Evolutionary conservation across 2,329 filamentous ascomycete species (phyloP), one percentile per base, ranked within the genome.

Genomic region (Magnaporthales sp.): DNA sequence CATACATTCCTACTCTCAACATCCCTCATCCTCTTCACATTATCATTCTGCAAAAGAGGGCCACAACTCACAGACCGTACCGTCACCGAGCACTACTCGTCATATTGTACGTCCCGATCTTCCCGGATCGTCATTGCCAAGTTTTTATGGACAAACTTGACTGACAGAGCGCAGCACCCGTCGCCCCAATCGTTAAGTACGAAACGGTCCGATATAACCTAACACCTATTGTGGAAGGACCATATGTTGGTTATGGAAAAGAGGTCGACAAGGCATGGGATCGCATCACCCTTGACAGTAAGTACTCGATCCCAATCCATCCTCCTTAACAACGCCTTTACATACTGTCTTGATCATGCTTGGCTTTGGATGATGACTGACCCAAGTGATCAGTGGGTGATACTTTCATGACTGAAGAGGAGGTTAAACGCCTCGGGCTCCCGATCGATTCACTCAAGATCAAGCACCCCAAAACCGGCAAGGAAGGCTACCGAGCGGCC

Each of bases 251-350:
- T 9, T 82, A 79, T 54, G 84, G 85, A 0, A 78, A 81, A 2
- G 80, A 84, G 13, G 85, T 87, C 2, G 86, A 88, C 67, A 78
- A 79, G 65, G 83, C 82, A 6, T 88, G 86, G 86, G 78, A 84
- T 63, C 79, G 80, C 22, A 80, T 86, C 54, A 83, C 82, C 11
- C 81, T 81, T 69, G 77, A 79, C 67, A 71, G 76, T 77, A 68
- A 70, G 71, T 46, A 15, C 46, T 24, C 29, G 1, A 67, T 66
- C 24, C 68, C 69, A n/a, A 24, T 66, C 11, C 3, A 22, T n/a
- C 6, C 13, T 8, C 29, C 11, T 11, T 6, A 13, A 3, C n/a
- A 19, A 1, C 29, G 62, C 27, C 15, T 19, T 13, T 19, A 24
- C 31, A 24, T 24, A 4, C 10, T 13, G n/a, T 22, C 11, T 27